A percentile compares a stretch with the other conserved stretches of the same genome.
These are phyloP conservation scores for Dionaea muscipula DNA, from an alignment of 179 eudicot species.

Conservation along the genomic window DNA sequence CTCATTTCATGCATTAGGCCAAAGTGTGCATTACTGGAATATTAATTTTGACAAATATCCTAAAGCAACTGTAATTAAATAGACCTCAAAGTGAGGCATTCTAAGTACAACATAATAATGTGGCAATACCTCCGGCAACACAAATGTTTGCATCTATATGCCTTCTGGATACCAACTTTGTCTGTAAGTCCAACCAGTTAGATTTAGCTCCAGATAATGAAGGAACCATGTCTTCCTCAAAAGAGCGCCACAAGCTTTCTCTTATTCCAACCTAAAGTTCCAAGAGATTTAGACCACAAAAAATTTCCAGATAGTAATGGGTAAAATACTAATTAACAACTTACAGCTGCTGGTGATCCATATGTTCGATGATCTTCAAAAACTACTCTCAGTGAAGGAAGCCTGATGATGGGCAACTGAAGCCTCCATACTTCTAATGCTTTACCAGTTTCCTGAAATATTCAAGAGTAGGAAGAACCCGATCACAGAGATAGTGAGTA, in stretches of 20 bases:
- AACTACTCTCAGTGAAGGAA: slow-evolving; percentile 58
- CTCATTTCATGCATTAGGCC: no score
- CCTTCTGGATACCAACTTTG: slow-evolving; percentile 47
- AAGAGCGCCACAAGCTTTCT: slow-evolving; percentile 68
- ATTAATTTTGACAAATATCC: no score
- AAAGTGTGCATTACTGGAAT: no score
- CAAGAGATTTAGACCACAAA: slow-evolving; percentile 3
- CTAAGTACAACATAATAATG: slow-evolving; percentile 10
- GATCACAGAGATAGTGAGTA: no score
- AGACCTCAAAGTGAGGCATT: no score
- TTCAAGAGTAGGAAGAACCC: slow-evolving; percentile 4
- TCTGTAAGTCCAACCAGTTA: slow-evolving; percentile 83
- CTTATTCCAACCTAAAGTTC: slow-evolving; percentile 42
- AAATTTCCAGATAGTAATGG: no score
- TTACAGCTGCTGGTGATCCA: slow-evolving; percentile 84
- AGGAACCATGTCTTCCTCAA: slow-evolving; percentile 85
- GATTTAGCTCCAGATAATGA: slow-evolving; percentile 41
- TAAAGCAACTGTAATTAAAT: no score
- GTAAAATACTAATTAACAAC: slow-evolving; percentile 19
- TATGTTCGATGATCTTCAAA: slow-evolving; percentile 95
- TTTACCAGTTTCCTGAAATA: slow-evolving; percentile 74
- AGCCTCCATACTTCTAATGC: slow-evolving; percentile 69
- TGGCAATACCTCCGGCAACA: slow-evolving; percentile 84
- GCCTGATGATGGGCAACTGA: slow-evolving; percentile 71
- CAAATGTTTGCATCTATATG: slow-evolving; percentile 57